Base-by-base conservation (phyloP, 2,329 filamentous ascomycete species). In the Exophiala oligosperma region DNA sequence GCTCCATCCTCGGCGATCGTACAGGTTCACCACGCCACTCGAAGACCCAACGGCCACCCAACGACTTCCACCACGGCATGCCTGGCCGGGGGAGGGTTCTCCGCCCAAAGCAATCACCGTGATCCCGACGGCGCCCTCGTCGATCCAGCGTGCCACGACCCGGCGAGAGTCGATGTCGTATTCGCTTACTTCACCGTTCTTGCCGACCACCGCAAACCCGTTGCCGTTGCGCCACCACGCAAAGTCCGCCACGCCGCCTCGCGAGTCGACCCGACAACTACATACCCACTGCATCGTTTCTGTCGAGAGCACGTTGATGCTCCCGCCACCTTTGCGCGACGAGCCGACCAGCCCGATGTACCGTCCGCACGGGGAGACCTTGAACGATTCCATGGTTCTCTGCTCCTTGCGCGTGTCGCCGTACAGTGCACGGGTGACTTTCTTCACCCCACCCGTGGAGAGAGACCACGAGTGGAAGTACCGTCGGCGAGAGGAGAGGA, bases 381-480 rank as follows among this genome's bases (percentile, higher is more conserved):
- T 90, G 80, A 99, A 96, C 29, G 82, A 81, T 73, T 97, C 94
- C 91, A 97, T 97, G 41, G 84, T 89, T 67, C 87, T 89, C 73
- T 97, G 92, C 73, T 96, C 91, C 55, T 90, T 59, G 28, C 57
- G 54, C 11, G 60, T 49, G 12, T 60, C 47, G 6, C 58, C 55
- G 88, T 62, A 92, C 85, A 70, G 89, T 84, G 59, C 94, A 78
- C 71, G 89, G 81, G 66, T 86, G 46, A 96, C 84, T 75, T 96
- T 96, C 68, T 93, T 89, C 49, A 99, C 86, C 11, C 81, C 79
- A 44, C 94, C 94, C 0, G 88, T 87, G 44, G 88, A 80, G 24
- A 99, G 82, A 69, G 97, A 88, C 94, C 94, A 99, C 65, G 89
- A 87, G 75, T 97, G 94, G 74, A 97, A 97, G 78, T 92, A 97